These are phyloP conservation scores for Debaryomyces maramus DNA, from an alignment of 805 yeast species.

Conservation along the genomic window DNA sequence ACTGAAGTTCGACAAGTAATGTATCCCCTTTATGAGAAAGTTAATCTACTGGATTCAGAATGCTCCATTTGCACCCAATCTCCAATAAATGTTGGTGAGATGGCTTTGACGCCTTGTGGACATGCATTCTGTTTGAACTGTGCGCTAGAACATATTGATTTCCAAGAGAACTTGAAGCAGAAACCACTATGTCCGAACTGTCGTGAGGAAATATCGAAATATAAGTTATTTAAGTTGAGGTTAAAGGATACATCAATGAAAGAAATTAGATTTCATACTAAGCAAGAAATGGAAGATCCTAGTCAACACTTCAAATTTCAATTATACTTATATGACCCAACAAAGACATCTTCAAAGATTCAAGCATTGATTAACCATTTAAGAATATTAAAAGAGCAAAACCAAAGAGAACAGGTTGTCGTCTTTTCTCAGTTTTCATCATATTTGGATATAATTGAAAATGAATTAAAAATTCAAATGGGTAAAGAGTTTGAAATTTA, in stretches of 20 bases:
- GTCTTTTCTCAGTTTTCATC: constrained; percentile 91
- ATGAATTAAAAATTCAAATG: constrained; percentile 46
- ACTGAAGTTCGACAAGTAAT: constrained; percentile 24
- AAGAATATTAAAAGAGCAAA: constrained; percentile 49
- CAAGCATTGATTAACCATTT: constrained; percentile 66
- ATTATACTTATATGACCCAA: constrained; percentile 47
- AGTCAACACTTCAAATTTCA: constrained; percentile 26
- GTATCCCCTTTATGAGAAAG: constrained; percentile 27
- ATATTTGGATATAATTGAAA: constrained; percentile 71
- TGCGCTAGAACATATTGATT: constrained; percentile 69
- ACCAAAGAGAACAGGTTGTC: constrained; percentile 71
- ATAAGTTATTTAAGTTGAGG: constrained; percentile 47
- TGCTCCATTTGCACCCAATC: constrained; percentile 83
- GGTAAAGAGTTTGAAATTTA: constrained; percentile 52
- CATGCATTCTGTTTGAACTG: constrained; percentile 80
- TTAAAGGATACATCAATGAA: constrained; percentile 20
- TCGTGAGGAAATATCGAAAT: constrained; percentile 52
- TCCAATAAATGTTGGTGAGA: constrained; percentile 54
- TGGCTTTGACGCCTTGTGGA: constrained; percentile 72
- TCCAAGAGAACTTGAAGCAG: constrained; percentile 51
- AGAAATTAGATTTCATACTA: constrained; percentile 31
- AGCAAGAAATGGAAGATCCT: constrained; percentile 21
- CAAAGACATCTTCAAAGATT: constrained; percentile 67
- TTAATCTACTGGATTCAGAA: constrained; percentile 52
- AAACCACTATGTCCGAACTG: constrained; percentile 74